phyloP scores from a whole-genome alignment of 768 basidiomycete genomes.

The Mycena galericulata region DNA sequence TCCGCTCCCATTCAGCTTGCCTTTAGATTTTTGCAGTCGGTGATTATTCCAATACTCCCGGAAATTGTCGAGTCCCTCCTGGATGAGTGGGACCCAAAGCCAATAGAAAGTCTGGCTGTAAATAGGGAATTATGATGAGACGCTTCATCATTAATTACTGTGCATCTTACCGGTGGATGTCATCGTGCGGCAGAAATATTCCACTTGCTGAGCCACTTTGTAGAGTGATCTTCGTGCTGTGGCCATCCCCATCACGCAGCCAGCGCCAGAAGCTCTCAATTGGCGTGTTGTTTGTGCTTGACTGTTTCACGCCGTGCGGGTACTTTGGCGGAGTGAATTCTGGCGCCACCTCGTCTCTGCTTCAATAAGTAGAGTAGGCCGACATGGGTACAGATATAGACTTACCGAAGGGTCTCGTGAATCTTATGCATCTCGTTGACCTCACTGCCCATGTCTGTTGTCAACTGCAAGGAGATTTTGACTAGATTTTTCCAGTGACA shows the following conservation, averaged over 20 bases:
- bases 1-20: no score
- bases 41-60: no score
- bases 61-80: no score
- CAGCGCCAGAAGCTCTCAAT: conserved; percentile 15
- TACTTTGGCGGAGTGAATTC: neutral
- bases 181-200: neutral
- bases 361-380: neutral
- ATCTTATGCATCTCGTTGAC: conserved; percentile 8
- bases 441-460: neutral
- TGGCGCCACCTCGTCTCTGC: neutral
- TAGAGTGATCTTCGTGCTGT: neutral
- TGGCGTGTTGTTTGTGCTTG: conserved; percentile 12
- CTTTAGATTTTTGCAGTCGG: no score
- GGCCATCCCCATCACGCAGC: neutral
- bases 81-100: no score
- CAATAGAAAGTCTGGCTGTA: no score
- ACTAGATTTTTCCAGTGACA: neutral
- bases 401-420: neutral
- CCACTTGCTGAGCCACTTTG: neutral
- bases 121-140: no score
- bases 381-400: neutral
- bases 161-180: conserved; percentile 3
- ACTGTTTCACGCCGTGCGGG: neutral
- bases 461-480: neutral
- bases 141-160: no score